Evolutionary conservation across 768 basidiomycete species (phyloP), one percentile per base, ranked within the genome.

Genomic region (Kwoniella heveanensis): DNA sequence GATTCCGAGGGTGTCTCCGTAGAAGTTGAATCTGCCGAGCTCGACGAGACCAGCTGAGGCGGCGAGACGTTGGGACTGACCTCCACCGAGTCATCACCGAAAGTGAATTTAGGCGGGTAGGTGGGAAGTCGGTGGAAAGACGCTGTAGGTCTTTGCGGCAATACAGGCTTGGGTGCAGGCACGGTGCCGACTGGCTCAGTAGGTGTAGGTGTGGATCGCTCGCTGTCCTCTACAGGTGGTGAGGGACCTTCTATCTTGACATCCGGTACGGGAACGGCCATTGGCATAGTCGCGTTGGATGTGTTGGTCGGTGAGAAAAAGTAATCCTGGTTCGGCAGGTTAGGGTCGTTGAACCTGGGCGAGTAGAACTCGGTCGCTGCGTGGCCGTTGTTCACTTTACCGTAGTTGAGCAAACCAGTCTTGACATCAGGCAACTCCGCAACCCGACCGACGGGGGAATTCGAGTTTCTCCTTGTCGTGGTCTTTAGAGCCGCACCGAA

Each of bases 401-500:
- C 46, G 56, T 64, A 76, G 36, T 57, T 58, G 21, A 75, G 29
- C 37, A 77, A 54, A 3, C 74, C 76, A 26, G 72, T 72, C 22
- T 69, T 68, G 9, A 77, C 68, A 25, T 67, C 66, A 10, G 75
- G 74, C 46, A 79, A 54, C 21, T 77, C 73, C 2, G 50, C 54
- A 1, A 26, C 39, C 22, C 58, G 13, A 0, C 50, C 44, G 10
- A 63, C 61, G 1, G 74, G 74, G 8, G 74, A 76, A 15, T 64
- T 57, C 19, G 72, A 70, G 24, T 67, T 67, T 44, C 62, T 36
- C 57, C 47, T 59, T 50, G 27, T 62, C 22, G 55, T 60, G n/a
- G 64, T 69, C 67, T 80, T 80, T 52, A 81, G 65, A 10, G 81
- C 77, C 25, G 74, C 64, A 29, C 77, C 77, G 57, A 82, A 82